These are phyloP conservation scores for Castanopsis chinensis DNA, from an alignment of 306 rosid species.

Conservation along the genomic window DNA sequence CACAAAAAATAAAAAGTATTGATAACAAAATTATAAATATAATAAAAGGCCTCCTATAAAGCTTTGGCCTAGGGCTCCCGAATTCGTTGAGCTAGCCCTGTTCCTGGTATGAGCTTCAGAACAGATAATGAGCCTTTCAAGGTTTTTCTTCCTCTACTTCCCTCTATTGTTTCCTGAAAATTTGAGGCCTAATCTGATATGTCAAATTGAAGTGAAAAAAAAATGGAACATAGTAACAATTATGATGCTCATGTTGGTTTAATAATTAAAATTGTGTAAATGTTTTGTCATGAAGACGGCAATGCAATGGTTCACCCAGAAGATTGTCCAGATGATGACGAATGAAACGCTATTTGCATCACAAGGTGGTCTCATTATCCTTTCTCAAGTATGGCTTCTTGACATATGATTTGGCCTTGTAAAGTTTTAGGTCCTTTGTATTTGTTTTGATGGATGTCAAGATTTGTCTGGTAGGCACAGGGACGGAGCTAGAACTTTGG, in stretches of 20 bases:
- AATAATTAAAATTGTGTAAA: constrained; percentile 1
- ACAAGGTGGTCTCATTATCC: constrained; percentile 94
- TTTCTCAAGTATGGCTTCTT: constrained; percentile 67
- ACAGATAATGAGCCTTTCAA: constrained; percentile 88
- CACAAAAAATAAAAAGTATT: too few species aligned
- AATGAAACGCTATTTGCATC: constrained; percentile 75
- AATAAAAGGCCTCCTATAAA: too few species aligned
- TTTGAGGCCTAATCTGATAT: neutral
- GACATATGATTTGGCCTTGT: neutral
- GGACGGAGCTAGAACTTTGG: too few species aligned
- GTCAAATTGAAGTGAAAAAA: neutral
- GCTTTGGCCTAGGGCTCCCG: too few species aligned
- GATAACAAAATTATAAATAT: too few species aligned
- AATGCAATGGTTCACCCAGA: constrained; percentile 86
- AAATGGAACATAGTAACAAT: neutral
- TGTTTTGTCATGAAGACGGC: constrained; percentile 50
- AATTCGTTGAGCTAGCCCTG: too few species aligned
- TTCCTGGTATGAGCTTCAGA: constrained; percentile 92
- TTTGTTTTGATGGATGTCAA: neutral
- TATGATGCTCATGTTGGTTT: neutral
- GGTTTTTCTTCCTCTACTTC: constrained; percentile 42
- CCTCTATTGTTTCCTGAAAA: neutral
- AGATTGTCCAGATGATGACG: constrained; percentile 92
- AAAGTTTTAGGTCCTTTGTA: neutral
- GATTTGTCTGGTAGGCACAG: too few species aligned